phyloP scores from a whole-genome alignment of 306 rosid genomes.

The Trifolium pratense region DNA sequence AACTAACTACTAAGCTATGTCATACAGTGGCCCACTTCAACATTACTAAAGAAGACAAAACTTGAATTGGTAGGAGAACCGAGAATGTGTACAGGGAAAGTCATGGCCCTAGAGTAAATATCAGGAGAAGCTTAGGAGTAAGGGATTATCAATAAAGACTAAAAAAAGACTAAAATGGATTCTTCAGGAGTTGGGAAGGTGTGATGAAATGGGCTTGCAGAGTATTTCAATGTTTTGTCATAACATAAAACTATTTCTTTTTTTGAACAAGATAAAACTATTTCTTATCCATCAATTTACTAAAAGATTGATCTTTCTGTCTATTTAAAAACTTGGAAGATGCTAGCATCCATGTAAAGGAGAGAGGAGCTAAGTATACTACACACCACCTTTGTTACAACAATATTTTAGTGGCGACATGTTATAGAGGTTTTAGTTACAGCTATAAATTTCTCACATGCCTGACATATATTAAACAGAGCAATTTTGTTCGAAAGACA shows the following conservation, averaged over 20 bases:
- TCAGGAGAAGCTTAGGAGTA: not conserved
- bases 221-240: not conserved
- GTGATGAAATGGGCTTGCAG: not conserved
- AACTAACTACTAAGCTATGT: not conserved
- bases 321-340: conserved; percentile 1
- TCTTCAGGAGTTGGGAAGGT: not conserved
- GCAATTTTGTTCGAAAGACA: not conserved
- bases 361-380: conserved; percentile 7
- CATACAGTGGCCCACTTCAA: conserved; percentile 9
- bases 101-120: not conserved
- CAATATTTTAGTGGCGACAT: not conserved
- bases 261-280: too few species aligned
- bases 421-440: not conserved
- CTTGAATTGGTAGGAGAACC: conserved; percentile 6
- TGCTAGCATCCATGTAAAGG: conserved; percentile 3
- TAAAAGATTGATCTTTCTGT: conserved; percentile 3
- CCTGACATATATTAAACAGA: not conserved
- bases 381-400: too few species aligned
- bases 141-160: too few species aligned
- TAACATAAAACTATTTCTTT: conserved; percentile 3
- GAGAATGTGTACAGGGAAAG: conserved; percentile 1
- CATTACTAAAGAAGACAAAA: conserved; percentile 16
- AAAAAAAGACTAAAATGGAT: too few species aligned
- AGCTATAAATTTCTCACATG: not conserved
- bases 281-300: conserved; percentile 2